These are phyloP conservation scores for Trichoderma sp. DNA, from an alignment of 2,329 filamentous ascomycete species.

Conservation along the genomic window DNA sequence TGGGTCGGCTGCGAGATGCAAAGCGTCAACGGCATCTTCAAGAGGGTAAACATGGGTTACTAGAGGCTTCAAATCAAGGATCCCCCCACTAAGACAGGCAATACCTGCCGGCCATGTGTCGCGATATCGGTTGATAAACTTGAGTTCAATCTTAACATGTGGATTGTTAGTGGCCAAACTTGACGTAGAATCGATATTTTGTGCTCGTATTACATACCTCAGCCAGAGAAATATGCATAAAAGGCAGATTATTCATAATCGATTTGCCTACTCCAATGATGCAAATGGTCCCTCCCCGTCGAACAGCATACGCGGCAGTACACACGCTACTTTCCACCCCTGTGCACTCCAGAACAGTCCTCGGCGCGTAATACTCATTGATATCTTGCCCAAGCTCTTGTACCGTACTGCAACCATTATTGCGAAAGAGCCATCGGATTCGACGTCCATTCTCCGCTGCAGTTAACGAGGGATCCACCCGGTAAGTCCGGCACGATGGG, in stretches of 20 bases:
- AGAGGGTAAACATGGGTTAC: conserved; percentile 15
- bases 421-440: conserved; percentile 3
- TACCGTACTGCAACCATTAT: not conserved
- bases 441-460: not conserved
- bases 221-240: conserved; percentile 20
- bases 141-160: conserved; percentile 4
- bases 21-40: not conserved
- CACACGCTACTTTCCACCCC: conserved; percentile 19
- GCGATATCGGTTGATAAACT: conserved; percentile 17
- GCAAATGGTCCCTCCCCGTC: conserved; percentile 20
- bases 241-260: conserved; percentile 20
- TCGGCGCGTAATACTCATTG: conserved; percentile 3
- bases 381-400: not conserved
- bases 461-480: conserved; percentile 5
- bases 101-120: conserved; percentile 22
- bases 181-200: not conserved
- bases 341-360: conserved; percentile 10
- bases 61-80: conserved; percentile 13
- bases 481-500: conserved; percentile 17
- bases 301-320: conserved; percentile 9
- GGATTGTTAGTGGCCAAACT: not conserved
- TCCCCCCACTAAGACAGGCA: conserved; percentile 13
- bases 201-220: not conserved
- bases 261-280: conserved; percentile 18
- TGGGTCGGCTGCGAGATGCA: conserved; percentile 14